These are phyloP conservation scores for Prunus yedoensis DNA, from an alignment of 331 rosid species.

Conservation along the genomic window DNA sequence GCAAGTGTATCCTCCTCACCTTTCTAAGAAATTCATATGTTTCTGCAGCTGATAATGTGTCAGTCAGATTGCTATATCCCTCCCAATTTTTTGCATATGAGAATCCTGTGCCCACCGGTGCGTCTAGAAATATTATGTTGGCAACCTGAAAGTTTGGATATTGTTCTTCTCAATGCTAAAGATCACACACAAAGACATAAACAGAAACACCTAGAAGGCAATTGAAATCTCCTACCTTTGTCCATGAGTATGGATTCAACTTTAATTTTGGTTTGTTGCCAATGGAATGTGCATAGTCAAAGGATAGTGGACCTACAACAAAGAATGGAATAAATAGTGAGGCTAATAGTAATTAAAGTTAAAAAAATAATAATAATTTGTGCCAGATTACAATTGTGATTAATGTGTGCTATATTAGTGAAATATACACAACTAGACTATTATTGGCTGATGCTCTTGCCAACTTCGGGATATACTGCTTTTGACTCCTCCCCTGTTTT, in stretches of 20 bases:
- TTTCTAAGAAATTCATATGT: conserved; percentile 20
- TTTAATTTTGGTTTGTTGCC: conserved; percentile 8
- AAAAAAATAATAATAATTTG: too few species aligned
- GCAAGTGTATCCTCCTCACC: conserved; percentile 8
- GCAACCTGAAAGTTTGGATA: conserved; percentile 1
- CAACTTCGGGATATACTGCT: too few species aligned
- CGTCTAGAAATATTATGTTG: conserved; percentile 31
- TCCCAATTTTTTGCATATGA: conserved; percentile 25
- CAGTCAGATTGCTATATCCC: too few species aligned
- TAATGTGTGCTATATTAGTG: too few species aligned
- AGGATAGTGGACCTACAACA: too few species aligned
- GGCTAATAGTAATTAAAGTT: background rate
- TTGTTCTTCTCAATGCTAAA: too few species aligned
- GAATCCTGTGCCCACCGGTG: conserved; percentile 38
- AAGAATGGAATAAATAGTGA: background rate
- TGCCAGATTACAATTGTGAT: too few species aligned
- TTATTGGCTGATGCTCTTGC: too few species aligned
- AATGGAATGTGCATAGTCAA: background rate
- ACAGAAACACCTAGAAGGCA: background rate
- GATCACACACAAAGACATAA: background rate
- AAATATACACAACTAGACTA: too few species aligned
- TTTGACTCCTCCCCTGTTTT: too few species aligned
- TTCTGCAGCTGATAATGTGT: too few species aligned
- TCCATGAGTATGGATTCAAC: conserved; percentile 24
- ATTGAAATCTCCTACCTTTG: conserved; percentile 7